phyloP scores from a whole-genome alignment of 2,329 filamentous ascomycete species.

The Fusarium drepaniforme region DNA sequence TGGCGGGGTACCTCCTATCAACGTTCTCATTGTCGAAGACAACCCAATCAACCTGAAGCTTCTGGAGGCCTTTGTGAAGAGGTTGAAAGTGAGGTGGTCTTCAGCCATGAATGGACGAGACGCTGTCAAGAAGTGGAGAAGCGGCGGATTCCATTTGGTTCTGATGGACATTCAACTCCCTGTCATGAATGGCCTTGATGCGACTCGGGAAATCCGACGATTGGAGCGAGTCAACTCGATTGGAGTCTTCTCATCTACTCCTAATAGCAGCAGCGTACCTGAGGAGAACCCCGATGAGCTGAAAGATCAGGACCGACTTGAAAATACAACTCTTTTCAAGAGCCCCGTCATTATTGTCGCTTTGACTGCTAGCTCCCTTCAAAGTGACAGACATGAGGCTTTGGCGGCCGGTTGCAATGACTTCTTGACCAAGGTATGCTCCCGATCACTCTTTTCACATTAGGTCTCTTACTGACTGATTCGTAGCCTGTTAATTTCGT shows the following conservation, averaged over 20 bases:
- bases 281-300: conserved; percentile 60
- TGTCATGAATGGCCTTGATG: conserved; percentile 95
- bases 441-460: not conserved
- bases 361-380: conserved; percentile 91
- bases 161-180: conserved; percentile 99
- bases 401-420: conserved; percentile 97
- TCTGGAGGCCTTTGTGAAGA: conserved; percentile 94
- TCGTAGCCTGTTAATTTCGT: conserved; percentile 92
- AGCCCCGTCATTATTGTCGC: conserved; percentile 98
- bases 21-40: conserved; percentile 97
- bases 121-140: conserved; percentile 92
- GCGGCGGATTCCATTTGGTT: conserved; percentile 93
- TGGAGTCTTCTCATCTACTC: conserved; percentile 85
- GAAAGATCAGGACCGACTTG: conserved; percentile 76
- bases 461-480: conserved; percentile 20
- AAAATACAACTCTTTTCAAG: conserved; percentile 82
- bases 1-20: conserved; percentile 91
- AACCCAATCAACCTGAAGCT: conserved; percentile 98
- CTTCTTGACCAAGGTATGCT: conserved; percentile 91
- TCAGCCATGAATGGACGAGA: conserved; percentile 97
- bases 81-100: conserved; percentile 95
- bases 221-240: conserved; percentile 93
- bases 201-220: conserved; percentile 92
- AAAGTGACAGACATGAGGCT: conserved; percentile 95
- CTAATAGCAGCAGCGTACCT: conserved; percentile 63